Base-by-base conservation (phyloP, 106 monocot genomes). In the Xerophyta viscosa region DNA sequence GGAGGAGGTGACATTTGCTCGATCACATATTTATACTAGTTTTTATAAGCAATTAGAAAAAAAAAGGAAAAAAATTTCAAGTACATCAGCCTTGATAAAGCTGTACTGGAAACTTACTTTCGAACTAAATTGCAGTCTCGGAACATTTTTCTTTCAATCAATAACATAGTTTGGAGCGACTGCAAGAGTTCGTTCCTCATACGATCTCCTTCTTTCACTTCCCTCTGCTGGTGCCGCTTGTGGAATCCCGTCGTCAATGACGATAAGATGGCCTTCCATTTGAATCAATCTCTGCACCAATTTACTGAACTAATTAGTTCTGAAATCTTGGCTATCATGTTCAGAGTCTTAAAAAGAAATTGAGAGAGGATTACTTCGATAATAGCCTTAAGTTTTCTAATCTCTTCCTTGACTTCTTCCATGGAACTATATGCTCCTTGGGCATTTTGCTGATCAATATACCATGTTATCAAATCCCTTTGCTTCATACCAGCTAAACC, bases 401-500 rank as follows among this genome's bases (percentile, higher is more conserved):
- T 80, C 52, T 99, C 98, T 67, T 76, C 60, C 37, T 70, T 66
- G 14, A 99, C 79, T 69, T 89, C 98, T 20, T 79, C 98, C 0
- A 79, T 58, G 21, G 82, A 80, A 50, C 56, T 69, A 37, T 80
- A 90, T 48, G 68, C 65, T 28, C 74, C 79, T 60, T 63, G 47
- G 17, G 66, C 65, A 72, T 98, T 81, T 61, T 81, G 85, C 47
- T 83, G 67, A 27, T 98, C 86, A 0, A 98, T 71, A 59, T 99
- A 99, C 90, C 90, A 90, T 27, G 71, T 67, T 31, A 99, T 77
- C 18, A 99, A 70, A 62, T 99, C 98, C 11, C 74, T 69, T 63
- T 99, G 90, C 68, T 69, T 82, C 98, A 99, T 99, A 24, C 98
- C 90, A 65, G 83, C 86, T 66, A 99, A 77, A 33, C 82, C 98